phyloP scores from a whole-genome alignment of 495 filamentous ascomycete genomes.

The Hypoxylon cercidicola region DNA sequence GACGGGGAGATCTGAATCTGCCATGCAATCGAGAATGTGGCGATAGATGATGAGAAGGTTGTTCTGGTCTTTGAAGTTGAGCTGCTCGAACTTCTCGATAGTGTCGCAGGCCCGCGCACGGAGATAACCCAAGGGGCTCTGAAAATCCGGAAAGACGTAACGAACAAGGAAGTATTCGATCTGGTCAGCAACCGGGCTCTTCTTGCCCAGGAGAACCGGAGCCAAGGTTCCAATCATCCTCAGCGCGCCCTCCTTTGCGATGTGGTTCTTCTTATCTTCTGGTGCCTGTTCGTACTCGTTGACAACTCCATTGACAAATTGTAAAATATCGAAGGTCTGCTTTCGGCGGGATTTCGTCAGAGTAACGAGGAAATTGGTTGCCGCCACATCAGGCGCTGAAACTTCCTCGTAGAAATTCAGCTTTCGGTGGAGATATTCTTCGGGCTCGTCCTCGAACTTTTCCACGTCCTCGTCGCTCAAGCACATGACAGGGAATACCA shows the following conservation, averaged over 20 bases:
- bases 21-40: conserved; percentile 97
- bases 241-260: conserved; percentile 95
- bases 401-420: conserved; percentile 98
- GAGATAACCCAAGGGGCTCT: conserved; percentile 90
- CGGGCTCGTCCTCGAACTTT: conserved; percentile 90
- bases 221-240: conserved; percentile 97
- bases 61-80: conserved; percentile 94
- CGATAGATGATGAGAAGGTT: conserved; percentile 95
- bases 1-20: conserved; percentile 88
- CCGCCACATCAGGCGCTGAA: conserved; percentile 93
- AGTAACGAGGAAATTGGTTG: conserved; percentile 94
- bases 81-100: conserved; percentile 94
- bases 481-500: conserved; percentile 94
- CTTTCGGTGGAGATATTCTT: conserved; percentile 96
- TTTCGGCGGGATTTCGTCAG: conserved; percentile 95
- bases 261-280: conserved; percentile 86
- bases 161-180: conserved; percentile 99
- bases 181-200: conserved; percentile 95
- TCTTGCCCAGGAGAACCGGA: conserved; percentile 94
- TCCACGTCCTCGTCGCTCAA: conserved; percentile 93
- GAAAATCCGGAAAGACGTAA: conserved; percentile 98
- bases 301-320: conserved; percentile 92
- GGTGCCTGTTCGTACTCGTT: conserved; percentile 84
- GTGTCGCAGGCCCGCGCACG: conserved; percentile 96
- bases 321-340: conserved; percentile 91